Conservation (phyloP, 371 early-diverging fungal species). For the Mortierella sp. region DNA sequence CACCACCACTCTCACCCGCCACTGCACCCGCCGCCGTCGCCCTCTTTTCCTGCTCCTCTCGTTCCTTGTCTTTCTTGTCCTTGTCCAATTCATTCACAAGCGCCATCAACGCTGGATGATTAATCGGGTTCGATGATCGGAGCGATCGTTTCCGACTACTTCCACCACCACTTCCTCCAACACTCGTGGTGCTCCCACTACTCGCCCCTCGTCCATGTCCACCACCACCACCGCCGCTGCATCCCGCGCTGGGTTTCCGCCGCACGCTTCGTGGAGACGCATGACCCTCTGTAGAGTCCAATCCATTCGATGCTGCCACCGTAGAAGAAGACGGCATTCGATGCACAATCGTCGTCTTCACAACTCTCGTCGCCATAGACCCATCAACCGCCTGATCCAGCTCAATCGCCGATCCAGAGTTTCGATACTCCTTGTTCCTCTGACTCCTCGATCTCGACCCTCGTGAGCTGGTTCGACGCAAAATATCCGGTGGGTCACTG, state of each 20-base stretch:
- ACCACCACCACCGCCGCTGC: neutral
- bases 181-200: conserved; percentile 16
- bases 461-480: conserved; percentile 13
- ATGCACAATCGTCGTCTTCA: neutral
- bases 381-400: conserved; percentile 12
- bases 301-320: neutral
- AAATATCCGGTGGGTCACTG: conserved; percentile 15
- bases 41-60: conserved; percentile 15
- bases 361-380: neutral
- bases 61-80: conserved; percentile 39
- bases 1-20: neutral
- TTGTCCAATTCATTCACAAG: conserved; percentile 54
- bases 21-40: neutral
- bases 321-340: conserved; percentile 1
- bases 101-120: conserved; percentile 52
- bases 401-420: conserved; percentile 34
- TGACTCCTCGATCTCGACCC: conserved; percentile 8
- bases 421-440: conserved; percentile 22
- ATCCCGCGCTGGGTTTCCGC: conserved; percentile 20
- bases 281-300: neutral
- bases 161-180: neutral
- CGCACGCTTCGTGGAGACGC: conserved; percentile 5
- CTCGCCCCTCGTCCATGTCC: conserved; percentile 33
- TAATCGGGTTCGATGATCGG: conserved; percentile 40
- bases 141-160: conserved; percentile 41